These are phyloP conservation scores for Quillaja saponaria DNA, from an alignment of 306 rosid species.

Conservation along the genomic window DNA sequence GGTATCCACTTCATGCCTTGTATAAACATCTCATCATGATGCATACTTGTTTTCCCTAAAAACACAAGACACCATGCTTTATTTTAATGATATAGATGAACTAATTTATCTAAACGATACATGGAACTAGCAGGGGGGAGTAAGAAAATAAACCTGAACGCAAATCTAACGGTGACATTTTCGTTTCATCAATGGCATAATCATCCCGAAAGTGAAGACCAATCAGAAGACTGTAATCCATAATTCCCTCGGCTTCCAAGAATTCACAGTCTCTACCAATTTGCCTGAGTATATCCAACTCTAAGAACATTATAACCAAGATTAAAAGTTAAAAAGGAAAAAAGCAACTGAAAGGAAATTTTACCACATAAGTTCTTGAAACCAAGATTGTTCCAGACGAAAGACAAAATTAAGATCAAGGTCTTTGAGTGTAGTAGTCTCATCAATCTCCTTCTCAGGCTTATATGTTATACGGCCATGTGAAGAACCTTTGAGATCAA, in stretches of 20 bases:
- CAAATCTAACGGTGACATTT: slow-evolving; percentile 25
- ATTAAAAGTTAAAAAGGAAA: not conserved
- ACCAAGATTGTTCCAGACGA: slow-evolving; percentile 50
- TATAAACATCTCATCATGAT: slow-evolving; percentile 28
- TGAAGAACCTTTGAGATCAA: slow-evolving; percentile 60
- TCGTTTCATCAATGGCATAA: slow-evolving; percentile 31
- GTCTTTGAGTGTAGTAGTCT: slow-evolving; percentile 59
- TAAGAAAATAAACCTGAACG: slow-evolving; percentile 35
- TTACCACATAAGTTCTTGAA: slow-evolving; percentile 55
- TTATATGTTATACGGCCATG: slow-evolving; percentile 53
- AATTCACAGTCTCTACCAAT: slow-evolving; percentile 56
- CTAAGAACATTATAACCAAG: slow-evolving; percentile 12
- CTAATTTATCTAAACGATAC: slow-evolving; percentile 12
- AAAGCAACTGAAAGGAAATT: slow-evolving; percentile 5
- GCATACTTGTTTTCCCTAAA: slow-evolving; percentile 43
- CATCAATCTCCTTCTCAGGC: slow-evolving; percentile 49
- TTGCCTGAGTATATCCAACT: slow-evolving; percentile 45
- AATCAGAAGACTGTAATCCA: slow-evolving; percentile 60
- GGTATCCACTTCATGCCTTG: slow-evolving; percentile 43
- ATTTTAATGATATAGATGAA: slow-evolving; percentile 6
- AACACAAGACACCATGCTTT: slow-evolving; percentile 21
- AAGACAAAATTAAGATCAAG: slow-evolving; percentile 57
- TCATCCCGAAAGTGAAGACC: slow-evolving; percentile 57
- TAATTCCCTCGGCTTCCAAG: slow-evolving; percentile 56
- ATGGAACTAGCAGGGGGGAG: slow-evolving; percentile 8